phyloP scores from a whole-genome alignment of 116 monocot genomes.

The Cymodocea nodosa region DNA sequence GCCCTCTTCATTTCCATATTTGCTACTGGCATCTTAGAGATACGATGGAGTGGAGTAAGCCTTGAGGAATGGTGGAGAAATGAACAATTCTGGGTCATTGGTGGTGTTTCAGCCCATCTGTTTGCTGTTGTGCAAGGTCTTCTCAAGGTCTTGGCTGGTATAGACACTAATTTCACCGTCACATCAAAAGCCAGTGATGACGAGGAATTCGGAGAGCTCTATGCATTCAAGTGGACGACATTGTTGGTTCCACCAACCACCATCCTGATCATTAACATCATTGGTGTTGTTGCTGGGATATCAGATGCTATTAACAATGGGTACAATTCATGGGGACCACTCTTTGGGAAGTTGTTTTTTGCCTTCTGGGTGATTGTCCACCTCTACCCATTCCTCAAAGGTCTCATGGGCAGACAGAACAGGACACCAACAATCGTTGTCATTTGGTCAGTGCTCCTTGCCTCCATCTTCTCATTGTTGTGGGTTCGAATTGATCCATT shows the following conservation, averaged over 20 bases:
- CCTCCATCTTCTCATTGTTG: constrained; percentile 81
- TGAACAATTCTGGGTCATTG: constrained; percentile 99
- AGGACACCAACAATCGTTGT: constrained; percentile 87
- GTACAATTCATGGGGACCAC: constrained; percentile 86
- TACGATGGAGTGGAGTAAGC: constrained; percentile 94
- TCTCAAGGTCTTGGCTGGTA: constrained; percentile 80
- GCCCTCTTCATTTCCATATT: constrained; percentile 88
- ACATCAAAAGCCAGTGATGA: constrained; percentile 68
- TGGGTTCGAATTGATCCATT: constrained; percentile 98
- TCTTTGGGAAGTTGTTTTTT: constrained; percentile 88
- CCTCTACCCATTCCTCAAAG: constrained; percentile 94
- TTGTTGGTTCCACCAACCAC: constrained; percentile 84
- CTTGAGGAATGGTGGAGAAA: constrained; percentile 99
- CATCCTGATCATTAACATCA: constrained; percentile 68
- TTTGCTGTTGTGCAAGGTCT: constrained; percentile 88
- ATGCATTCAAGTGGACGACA: constrained; percentile 95
- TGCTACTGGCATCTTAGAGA: constrained; percentile 82
- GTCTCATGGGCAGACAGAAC: constrained; percentile 91
- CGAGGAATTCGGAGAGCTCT: constrained; percentile 74
- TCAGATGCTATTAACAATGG: constrained; percentile 89
- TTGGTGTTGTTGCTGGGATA: constrained; percentile 89
- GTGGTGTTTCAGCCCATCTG: constrained; percentile 87
- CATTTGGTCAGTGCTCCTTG: constrained; percentile 84
- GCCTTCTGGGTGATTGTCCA: constrained; percentile 95
- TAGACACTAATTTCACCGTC: constrained; percentile 94